Percentiles rank a stretch among this genome's conserved stretches.
phyloP scores from a whole-genome alignment of 2,329 filamentous ascomycete species.

The Trichoderma sp. region DNA sequence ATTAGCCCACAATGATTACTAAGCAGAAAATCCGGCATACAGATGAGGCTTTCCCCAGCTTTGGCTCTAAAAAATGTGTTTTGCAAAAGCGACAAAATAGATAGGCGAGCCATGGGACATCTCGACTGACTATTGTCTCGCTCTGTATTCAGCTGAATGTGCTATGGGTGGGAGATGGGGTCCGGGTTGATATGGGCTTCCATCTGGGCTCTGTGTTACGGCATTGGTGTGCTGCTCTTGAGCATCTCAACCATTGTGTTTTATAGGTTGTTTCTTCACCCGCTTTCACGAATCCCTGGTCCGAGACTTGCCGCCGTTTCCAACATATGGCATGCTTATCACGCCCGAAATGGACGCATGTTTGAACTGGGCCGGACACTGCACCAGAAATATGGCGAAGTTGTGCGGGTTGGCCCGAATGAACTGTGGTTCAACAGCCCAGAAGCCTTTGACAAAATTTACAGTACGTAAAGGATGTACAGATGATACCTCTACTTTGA shows the following conservation, averaged over 20 bases:
- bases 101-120: background rate
- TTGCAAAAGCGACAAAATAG: background rate
- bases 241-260: slow-evolving; percentile 23
- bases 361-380: slow-evolving; percentile 41
- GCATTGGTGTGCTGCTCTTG: background rate
- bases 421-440: slow-evolving; percentile 52
- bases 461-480: slow-evolving; percentile 35
- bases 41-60: background rate
- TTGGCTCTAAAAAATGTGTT: background rate
- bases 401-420: slow-evolving; percentile 52
- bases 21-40: background rate
- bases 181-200: slow-evolving; percentile 9
- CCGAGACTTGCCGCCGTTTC: slow-evolving; percentile 47
- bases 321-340: slow-evolving; percentile 47
- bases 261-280: slow-evolving; percentile 45
- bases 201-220: background rate
- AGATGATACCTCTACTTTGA: background rate
- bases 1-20: background rate
- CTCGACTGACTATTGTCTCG: background rate
- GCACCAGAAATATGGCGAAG: slow-evolving; percentile 47
- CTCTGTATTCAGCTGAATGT: background rate
- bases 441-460: slow-evolving; percentile 48
- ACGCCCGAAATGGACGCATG: slow-evolving; percentile 44
- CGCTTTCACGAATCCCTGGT: slow-evolving; percentile 45
- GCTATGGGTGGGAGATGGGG: background rate